Evolutionary conservation across 352 stramenopile genomes (phyloP), one percentile per base, ranked within the genome.

Genomic region (Pythium plurisporium): DNA sequence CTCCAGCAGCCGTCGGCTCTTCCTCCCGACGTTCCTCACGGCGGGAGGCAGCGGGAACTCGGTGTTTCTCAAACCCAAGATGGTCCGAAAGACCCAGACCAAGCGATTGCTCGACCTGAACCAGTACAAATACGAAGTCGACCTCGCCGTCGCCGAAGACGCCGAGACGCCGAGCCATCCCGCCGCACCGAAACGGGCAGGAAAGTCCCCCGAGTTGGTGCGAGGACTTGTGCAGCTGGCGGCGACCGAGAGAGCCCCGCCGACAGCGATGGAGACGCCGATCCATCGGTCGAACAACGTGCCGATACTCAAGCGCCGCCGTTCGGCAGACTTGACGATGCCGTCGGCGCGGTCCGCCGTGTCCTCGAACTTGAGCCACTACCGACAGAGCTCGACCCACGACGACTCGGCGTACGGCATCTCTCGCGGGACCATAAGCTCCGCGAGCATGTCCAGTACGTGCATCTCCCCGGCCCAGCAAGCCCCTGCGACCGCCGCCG

Each of bases 31-130:
- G n/a, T n/a, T n/a, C n/a, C n/a, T n/a, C n/a, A n/a, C n/a, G n/a
- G n/a, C n/a, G n/a, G n/a, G n/a, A n/a, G n/a, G n/a, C n/a, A n/a
- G n/a, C n/a, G n/a, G n/a, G n/a, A n/a, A n/a, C 2, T 63, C 55
- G 8, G 33, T 63, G 19, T 63, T 63, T 23, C 26, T 63, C 27
- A 63, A 56, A 17, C 55, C 55, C 20, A 49, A 45, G 37, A 56
- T 56, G 46, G 26, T 63, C 27, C 36, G 46, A 12, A 6, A 36
- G 20, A 33, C 25, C 11, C 20, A 50, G 34, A 44, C 17, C 29
- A 50, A 37, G 36, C 44, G 46, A 5, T 40, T 63, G 29, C 31
- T 63, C 3, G 55, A 63, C 17, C 38, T 63, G 25, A 51, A 37
- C 26, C 55, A 50, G 47, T 63, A 56, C 38, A 25, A n/a, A 17